Evolutionary conservation across 2,329 filamentous ascomycete genomes (phyloP).

Genomic region (Rugonectria rugulosa): DNA sequence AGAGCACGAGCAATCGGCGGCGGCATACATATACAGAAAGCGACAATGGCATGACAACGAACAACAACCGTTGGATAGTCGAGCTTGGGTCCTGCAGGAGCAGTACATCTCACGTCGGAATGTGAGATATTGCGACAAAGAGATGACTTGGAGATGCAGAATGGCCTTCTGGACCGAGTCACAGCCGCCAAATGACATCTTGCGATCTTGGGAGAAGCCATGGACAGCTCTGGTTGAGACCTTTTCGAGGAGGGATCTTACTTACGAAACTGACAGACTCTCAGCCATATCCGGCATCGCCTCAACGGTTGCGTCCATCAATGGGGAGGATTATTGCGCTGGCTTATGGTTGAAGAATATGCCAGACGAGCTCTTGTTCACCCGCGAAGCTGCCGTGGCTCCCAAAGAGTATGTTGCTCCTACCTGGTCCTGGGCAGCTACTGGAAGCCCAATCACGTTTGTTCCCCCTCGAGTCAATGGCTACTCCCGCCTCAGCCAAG

Average conservation of each 20-base stretch:
- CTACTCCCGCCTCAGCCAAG: not conserved
- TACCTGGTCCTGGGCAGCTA: constrained; percentile 4
- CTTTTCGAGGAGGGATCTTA: constrained; percentile 7
- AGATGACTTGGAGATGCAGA: constrained; percentile 9
- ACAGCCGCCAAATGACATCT: not conserved
- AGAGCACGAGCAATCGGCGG: not conserved
- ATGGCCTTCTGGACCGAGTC: constrained; percentile 9
- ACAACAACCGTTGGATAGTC: not conserved
- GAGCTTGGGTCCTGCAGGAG: constrained; percentile 7
- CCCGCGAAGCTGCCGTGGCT: not conserved
- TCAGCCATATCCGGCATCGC: constrained; percentile 1
- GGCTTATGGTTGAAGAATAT: constrained; percentile 6
- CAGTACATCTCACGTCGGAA: constrained; percentile 10
- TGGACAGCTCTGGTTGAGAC: constrained; percentile 7
- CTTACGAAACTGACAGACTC: constrained; percentile 9
- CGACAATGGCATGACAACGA: constrained; percentile 4
- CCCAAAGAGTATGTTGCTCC: constrained; percentile 1
- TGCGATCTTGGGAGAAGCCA: constrained; percentile 5
- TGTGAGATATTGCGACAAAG: constrained; percentile 4
- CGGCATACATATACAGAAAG: constrained; percentile 5
- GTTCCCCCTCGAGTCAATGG: constrained; percentile 1
- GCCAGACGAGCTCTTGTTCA: constrained; percentile 2
- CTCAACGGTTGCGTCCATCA: not conserved
- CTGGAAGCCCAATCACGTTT: not conserved
- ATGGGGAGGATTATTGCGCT: constrained; percentile 8